Evolutionary conservation across 2,329 filamentous ascomycete genomes (phyloP).

Genomic region (Lachnellula cervina): DNA sequence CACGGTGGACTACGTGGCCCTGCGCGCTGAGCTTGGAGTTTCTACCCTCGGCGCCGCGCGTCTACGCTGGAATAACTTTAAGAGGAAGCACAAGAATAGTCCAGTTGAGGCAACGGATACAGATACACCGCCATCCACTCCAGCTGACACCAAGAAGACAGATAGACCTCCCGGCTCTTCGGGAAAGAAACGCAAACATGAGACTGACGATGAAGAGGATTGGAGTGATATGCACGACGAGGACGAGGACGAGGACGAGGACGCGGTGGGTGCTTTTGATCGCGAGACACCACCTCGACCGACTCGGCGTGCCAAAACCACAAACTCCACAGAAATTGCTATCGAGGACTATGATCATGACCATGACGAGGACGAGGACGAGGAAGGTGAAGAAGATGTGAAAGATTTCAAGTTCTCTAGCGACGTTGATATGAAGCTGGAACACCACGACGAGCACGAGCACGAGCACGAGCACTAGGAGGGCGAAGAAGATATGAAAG

Average conservation of each 20-base stretch:
- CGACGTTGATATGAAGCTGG: too few relatives aligned
- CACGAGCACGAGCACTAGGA: too few relatives aligned
- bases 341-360: not conserved
- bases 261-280: not conserved
- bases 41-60: too few relatives aligned
- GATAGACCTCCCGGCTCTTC: not conserved
- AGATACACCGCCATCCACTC: not conserved
- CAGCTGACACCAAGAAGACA: not conserved
- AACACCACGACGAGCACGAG: too few relatives aligned
- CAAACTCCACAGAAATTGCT: not conserved
- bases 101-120: not conserved
- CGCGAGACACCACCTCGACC: not conserved
- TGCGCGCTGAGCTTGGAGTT: too few relatives aligned
- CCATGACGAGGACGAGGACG: too few relatives aligned
- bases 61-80: too few relatives aligned
- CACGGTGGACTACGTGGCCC: too few relatives aligned
- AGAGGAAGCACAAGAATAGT: not conserved
- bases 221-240: not conserved
- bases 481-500: too few relatives aligned
- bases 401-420: too few relatives aligned
- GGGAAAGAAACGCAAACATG: not conserved
- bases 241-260: not conserved
- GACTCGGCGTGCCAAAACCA: not conserved
- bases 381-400: too few relatives aligned
- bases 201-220: not conserved